phyloP scores from a whole-genome alignment of 257 asterid genomes.

The Solanum neorickii region DNA sequence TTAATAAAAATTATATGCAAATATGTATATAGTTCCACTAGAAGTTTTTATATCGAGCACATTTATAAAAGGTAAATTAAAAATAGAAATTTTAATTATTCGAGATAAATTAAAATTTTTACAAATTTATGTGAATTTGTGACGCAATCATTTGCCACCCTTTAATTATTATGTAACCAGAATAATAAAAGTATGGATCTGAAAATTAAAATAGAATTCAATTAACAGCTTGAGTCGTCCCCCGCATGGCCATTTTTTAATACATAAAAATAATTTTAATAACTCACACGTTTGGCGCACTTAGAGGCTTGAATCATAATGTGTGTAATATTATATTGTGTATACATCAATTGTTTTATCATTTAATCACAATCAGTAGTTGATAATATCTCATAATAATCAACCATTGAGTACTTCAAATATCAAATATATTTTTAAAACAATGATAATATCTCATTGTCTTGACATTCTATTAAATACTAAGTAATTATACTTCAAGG shows the following conservation, averaged over 20 bases:
- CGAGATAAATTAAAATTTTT: rapidly evolving
- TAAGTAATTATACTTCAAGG: too few relatives aligned
- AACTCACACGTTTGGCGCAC: background rate
- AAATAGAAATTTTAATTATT: too few relatives aligned
- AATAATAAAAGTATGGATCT: background rate
- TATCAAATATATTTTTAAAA: too few relatives aligned
- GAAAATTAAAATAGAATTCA: background rate
- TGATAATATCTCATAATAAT: background rate
- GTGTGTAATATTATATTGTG: background rate
- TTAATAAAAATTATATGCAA: background rate
- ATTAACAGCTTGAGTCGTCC: background rate
- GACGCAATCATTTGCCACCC: too few relatives aligned
- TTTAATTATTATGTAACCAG: too few relatives aligned
- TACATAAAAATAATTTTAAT: background rate
- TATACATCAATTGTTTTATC: background rate
- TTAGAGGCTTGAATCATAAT: background rate
- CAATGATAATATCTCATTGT: too few relatives aligned
- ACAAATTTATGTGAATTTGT: too few relatives aligned
- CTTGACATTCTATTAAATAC: too few relatives aligned
- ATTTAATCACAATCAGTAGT: background rate
- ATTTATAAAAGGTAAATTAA: too few relatives aligned
- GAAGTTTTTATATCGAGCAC: too few relatives aligned
- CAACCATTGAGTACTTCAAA: background rate
- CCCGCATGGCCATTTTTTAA: background rate
- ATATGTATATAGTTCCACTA: background rate